phyloP scores from a whole-genome alignment of 1,284 basidiomycete species.

The Ceratobasidium sp. region DNA sequence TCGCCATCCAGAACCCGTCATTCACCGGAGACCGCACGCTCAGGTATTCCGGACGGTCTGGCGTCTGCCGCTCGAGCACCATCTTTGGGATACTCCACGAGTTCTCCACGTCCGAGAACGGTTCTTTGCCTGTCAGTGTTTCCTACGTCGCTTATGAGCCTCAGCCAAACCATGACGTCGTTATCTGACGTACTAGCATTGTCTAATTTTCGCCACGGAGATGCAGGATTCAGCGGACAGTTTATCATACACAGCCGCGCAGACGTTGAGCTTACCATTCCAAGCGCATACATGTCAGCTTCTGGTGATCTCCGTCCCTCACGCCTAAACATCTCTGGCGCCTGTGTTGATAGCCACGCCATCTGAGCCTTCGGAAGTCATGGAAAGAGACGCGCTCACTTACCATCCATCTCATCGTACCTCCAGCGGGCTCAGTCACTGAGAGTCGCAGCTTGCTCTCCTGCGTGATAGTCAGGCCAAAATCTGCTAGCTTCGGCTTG shows the following conservation, averaged over 20 bases:
- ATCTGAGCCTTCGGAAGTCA: no score
- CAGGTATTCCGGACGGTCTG: not conserved
- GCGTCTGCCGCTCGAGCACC: not conserved
- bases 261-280: not conserved
- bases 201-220: not conserved
- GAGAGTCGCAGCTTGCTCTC: not conserved
- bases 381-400: no score
- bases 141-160: not conserved
- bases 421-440: not conserved
- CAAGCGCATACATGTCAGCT: constrained; percentile 1
- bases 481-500: not conserved
- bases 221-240: not conserved
- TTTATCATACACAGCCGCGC: not conserved
- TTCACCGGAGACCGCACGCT: not conserved
- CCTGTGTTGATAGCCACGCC: not conserved
- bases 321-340: not conserved
- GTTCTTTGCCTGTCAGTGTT: not conserved
- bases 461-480: constrained; percentile 5
- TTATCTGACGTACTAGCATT: not conserved
- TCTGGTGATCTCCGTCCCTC: not conserved
- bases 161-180: not conserved
- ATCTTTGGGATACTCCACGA: not conserved
- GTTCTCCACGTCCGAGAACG: not conserved
- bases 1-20: not conserved
- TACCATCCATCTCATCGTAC: constrained; percentile 17